These are phyloP conservation scores for Moricandia arvensis DNA, from an alignment of 345 rosid species.

Conservation along the genomic window DNA sequence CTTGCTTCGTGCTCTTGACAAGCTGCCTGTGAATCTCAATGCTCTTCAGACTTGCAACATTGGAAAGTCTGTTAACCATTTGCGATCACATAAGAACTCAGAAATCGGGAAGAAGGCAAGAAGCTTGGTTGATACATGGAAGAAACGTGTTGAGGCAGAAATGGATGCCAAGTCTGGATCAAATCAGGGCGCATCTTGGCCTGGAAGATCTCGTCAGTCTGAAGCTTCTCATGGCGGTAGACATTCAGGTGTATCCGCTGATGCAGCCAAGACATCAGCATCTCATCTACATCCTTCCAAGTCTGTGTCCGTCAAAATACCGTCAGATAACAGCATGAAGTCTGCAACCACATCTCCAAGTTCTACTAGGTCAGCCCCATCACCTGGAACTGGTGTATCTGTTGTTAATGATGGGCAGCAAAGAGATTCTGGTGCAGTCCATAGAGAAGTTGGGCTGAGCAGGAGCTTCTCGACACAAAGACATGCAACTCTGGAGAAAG, in stretches of 20 bases:
- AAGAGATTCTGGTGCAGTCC: slow-evolving; percentile 43
- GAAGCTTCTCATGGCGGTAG: slow-evolving; percentile 69
- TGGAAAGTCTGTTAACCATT: slow-evolving; percentile 89
- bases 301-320: slow-evolving; percentile 53
- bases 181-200: slow-evolving; percentile 65
- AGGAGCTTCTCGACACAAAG: slow-evolving; percentile 52
- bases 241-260: slow-evolving; percentile 55
- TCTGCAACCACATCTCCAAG: slow-evolving; percentile 55
- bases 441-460: slow-evolving; percentile 52
- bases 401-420: slow-evolving; percentile 56
- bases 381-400: slow-evolving; percentile 43
- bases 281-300: slow-evolving; percentile 62
- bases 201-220: slow-evolving; percentile 59
- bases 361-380: slow-evolving; percentile 48
- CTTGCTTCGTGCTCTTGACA: slow-evolving; percentile 87
- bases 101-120: slow-evolving; percentile 94
- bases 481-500: slow-evolving; percentile 54
- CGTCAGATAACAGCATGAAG: slow-evolving; percentile 50
- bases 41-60: slow-evolving; percentile 90
- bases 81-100: slow-evolving; percentile 71
- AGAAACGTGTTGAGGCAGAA: slow-evolving; percentile 95
- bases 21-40: slow-evolving; percentile 85
- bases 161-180: slow-evolving; percentile 83
- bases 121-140: slow-evolving; percentile 95
- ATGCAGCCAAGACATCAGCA: slow-evolving; percentile 57